Percentiles rank a stretch among this genome's conserved stretches.
phyloP scores from a whole-genome alignment of 495 filamentous ascomycete species.

The Parathielavia appendiculata region DNA sequence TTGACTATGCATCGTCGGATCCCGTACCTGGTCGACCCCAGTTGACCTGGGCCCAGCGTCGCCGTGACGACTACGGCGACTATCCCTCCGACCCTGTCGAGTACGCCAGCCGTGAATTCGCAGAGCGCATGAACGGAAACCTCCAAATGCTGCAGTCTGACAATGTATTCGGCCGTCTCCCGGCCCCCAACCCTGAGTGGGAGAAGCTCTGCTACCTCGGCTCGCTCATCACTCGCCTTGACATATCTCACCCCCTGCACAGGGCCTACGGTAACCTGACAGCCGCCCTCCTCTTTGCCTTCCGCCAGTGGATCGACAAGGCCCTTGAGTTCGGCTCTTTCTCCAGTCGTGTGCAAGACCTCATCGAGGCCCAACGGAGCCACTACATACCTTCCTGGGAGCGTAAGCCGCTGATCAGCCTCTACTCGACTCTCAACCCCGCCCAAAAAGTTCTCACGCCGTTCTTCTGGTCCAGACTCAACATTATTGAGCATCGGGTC shows the following conservation, averaged over 20 bases:
- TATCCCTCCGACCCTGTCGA: conserved; percentile 31
- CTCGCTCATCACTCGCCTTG: background rate
- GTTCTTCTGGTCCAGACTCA: conserved; percentile 31
- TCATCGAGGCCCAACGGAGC: conserved; percentile 24
- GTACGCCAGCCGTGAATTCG: conserved; percentile 26
- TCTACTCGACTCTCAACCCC: conserved; percentile 24
- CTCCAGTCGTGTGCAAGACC: background rate
- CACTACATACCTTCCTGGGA: conserved; percentile 28
- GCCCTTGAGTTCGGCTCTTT: conserved; percentile 10
- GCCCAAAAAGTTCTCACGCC: conserved; percentile 30
- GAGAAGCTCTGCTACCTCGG: conserved; percentile 7
- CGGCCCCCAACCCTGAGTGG: conserved; percentile 19
- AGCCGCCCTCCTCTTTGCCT: conserved; percentile 16
- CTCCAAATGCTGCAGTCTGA: conserved; percentile 20
- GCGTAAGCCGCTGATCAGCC: conserved; percentile 1
- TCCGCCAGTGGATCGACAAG: conserved; percentile 11
- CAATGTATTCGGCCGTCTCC: conserved; percentile 16
- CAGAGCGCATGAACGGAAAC: conserved; percentile 24
- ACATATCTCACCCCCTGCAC: conserved; percentile 41
- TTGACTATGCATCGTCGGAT: conserved; percentile 59
- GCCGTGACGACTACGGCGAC: conserved; percentile 32
- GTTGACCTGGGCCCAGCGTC: conserved; percentile 23
- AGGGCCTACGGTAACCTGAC: conserved; percentile 26
- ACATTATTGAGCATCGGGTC: background rate
- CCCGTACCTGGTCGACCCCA: conserved; percentile 7